Evolutionary conservation across 1,139 yeast genomes (phyloP), one percentile per base, ranked within the genome.

Genomic region (Candida frijolesensis): DNA sequence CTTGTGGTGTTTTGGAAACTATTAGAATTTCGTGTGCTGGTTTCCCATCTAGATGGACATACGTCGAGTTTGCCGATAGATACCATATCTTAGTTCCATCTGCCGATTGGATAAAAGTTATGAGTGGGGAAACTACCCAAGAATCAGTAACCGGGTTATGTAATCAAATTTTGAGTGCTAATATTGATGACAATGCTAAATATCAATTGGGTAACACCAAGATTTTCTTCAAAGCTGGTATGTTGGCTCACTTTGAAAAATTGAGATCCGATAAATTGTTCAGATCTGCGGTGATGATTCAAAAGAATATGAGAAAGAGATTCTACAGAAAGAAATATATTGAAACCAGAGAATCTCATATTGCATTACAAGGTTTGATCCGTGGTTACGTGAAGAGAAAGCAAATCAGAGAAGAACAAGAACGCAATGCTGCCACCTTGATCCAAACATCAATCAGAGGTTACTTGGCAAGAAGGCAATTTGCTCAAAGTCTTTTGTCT

Each of bases 1-100:
- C 99, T 14, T 94, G 99, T 78, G 99, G 99, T 84, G 99, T 94
- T 47, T 78, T 94, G 60, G 99, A 95, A 70, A 94, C 99, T 1
- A 94, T 94, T 64, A 79, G 96, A 61, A 94, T 94, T 48, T 92
- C 98, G 9, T 92, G 97, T 72, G 98, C 97, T 46, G 99, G 99
- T 37, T 94, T 91, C 79, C 99, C 99, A 32, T 87, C 97, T 0
- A 80, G 98, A 65, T 91, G 97, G 95, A 82, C 96, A 1, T 94
- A 90, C 65, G 92, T 87, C 50, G 99, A 94, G 65, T 94, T 94
- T 74, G 96, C 94, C 40, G 84, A 85, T 56, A 83, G 97, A 61
- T 94, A 91, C 67, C 95, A 89, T 64, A 83, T 92, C 61, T 79
- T 94, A 54, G 83, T 89, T 44, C 84, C 85, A 42, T 86, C 96